Percentiles rank a stretch among this genome's conserved stretches.
Evolutionary conservation across 352 stramenopile species (phyloP).

Genomic region (Phytophthora idaei): DNA sequence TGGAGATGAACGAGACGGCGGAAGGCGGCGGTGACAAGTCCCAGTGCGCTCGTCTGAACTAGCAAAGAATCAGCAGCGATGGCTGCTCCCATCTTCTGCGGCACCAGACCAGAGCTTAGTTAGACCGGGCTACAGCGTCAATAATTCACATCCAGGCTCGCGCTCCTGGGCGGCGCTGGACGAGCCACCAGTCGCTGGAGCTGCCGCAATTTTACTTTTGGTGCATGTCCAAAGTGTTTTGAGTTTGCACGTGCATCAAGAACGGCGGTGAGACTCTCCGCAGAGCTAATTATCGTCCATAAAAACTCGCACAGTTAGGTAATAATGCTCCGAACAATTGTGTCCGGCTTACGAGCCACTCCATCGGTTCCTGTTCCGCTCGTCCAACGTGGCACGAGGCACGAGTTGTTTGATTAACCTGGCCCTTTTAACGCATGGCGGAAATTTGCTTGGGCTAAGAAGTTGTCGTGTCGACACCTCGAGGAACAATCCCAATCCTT

Average conservation of each 20-base stretch:
- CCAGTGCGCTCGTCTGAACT: conserved; percentile 28
- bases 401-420: conserved; percentile 29
- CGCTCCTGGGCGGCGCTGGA: conserved; percentile 34
- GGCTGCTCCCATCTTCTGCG: conserved; percentile 46
- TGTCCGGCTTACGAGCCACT: conserved; percentile 1
- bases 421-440: conserved; percentile 39
- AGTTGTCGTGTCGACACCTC: conserved; percentile 36
- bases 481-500: conserved; percentile 35
- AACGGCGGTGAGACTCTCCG: neutral
- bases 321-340: neutral
- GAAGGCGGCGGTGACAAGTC: conserved; percentile 18
- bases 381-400: conserved; percentile 32
- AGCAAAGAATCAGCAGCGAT: conserved; percentile 39
- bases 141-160: conserved; percentile 47
- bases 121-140: conserved; percentile 22
- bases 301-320: neutral
- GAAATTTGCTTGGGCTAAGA: conserved; percentile 45
- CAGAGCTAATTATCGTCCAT: neutral
- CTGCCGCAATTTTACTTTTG: neutral
- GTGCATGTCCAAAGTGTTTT: neutral
- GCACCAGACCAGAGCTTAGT: conserved; percentile 38
- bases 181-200: conserved; percentile 25
- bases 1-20: conserved; percentile 29
- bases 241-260: neutral
- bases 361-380: conserved; percentile 22